Evolutionary conservation across 73 alveolate species (phyloP), one percentile per base, ranked within the genome.

Genomic region (Breviolum minutum): DNA sequence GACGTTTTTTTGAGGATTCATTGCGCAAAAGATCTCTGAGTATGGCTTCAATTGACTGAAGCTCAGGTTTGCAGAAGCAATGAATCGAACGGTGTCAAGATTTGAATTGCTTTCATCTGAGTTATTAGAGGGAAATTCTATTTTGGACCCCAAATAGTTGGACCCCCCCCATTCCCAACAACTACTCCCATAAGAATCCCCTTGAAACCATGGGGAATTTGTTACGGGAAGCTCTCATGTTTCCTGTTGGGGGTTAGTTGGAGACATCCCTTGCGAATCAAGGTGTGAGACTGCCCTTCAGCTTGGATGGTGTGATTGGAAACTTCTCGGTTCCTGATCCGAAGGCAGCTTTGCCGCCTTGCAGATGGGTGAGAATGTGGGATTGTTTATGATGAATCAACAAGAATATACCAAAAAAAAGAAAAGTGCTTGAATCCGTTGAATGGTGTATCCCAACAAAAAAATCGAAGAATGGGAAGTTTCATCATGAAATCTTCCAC

Each of bases 251-350:
- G 62, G 62, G 4, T 77, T 13, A 1, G 30, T 8, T 30, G 26
- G 30, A 71, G 40, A 17, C 5, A 71, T 20, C 26, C 26, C 40
- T 71, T 60, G 40, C 30, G n/a, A 61, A 63, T 13, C 79, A 12
- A 89, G 96, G 96, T 24, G 97, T 90, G 22, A 63, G 97, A 63
- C 88, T 90, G 71, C 97, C 97, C 70, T 90, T 90, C 30, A 90
- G 97, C 85, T 60, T 90, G 63, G 97, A 90, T n/a, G 96, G 96
- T 73, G 88, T 90, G 63, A 61, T 90, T 40, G 97, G 97, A 54
- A 90, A 90, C 76, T 48, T 90, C 77, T 32, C 97, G 20, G 76
- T 90, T 7, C 97, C 97, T 17, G 62, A 90, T 76, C 97, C 97
- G 62, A 74, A 90, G 95, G 63, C 71, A 19, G 80, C 11, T 19